These are phyloP conservation scores for Neurospora sp. DNA, from an alignment of 2,329 filamentous ascomycete species.

Conservation along the genomic window DNA sequence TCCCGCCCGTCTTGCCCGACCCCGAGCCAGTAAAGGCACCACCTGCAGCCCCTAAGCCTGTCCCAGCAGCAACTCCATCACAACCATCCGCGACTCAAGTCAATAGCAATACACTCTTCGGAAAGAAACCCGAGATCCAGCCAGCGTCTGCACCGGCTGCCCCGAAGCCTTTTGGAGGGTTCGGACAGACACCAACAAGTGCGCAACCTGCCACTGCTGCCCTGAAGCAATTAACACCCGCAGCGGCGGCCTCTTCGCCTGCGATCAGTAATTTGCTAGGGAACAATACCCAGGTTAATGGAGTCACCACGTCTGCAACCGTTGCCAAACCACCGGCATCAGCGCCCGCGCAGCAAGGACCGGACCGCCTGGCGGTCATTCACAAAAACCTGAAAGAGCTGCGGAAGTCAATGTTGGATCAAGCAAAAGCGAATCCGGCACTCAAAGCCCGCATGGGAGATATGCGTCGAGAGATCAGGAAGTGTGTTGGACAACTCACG, in stretches of 20 bases:
- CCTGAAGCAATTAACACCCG: background rate
- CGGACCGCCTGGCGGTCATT: slow-evolving; percentile 44
- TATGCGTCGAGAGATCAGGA: slow-evolving; percentile 60
- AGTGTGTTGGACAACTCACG: slow-evolving; percentile 64
- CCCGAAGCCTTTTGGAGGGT: background rate
- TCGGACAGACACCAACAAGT: background rate
- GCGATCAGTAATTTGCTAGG: slow-evolving; percentile 7
- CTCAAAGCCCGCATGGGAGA: slow-evolving; percentile 61
- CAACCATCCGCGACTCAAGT: slow-evolving; percentile 1
- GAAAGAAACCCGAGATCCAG: background rate
- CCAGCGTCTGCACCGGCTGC: background rate
- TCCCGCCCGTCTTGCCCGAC: slow-evolving; percentile 14
- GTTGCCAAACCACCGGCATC: slow-evolving; percentile 1
- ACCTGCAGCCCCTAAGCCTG: slow-evolving; percentile 1
- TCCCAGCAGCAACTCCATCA: background rate
- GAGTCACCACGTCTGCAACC: background rate
- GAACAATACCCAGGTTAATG: slow-evolving; percentile 4
- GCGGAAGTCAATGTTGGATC: slow-evolving; percentile 33
- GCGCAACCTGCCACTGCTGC: background rate
- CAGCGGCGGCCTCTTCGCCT: slow-evolving; percentile 1
- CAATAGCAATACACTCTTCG: slow-evolving; percentile 4
- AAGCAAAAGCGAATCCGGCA: slow-evolving; percentile 43
- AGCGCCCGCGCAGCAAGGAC: slow-evolving; percentile 1
- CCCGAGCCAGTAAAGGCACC: slow-evolving; percentile 11
- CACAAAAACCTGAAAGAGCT: slow-evolving; percentile 59